Evolutionary conservation across 1,284 basidiomycete genomes (phyloP), one percentile per base, ranked within the genome.

Genomic region (Puccinia novopanici): DNA sequence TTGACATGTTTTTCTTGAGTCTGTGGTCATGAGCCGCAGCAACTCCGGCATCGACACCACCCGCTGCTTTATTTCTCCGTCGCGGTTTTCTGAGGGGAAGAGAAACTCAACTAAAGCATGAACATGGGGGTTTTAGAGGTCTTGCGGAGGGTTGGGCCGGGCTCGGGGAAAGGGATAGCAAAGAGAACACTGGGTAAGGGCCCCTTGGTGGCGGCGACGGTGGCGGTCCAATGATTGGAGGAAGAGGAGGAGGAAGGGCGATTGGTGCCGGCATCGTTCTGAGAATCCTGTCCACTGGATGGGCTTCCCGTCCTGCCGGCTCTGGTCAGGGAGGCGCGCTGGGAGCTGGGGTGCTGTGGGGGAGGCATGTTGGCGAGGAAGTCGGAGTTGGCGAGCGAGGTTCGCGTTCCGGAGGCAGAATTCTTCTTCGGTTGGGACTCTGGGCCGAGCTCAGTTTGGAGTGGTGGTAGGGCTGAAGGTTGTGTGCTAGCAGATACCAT

Each of bases 121-220:
- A 72, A 63, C 45, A 55, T 48, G 27, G 77, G 77, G 9, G 77
- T 80, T 50, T 80, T 80, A 27, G 57, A 61, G 48, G 68, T 73
- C 55, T 72, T 71, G 19, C 67, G 77, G 17, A 63, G 65, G 45
- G 30, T 40, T 22, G 67, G 67, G 0, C 57, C 70, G 2, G 77
- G 77, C 24, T 80, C 77, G 12, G 77, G 77, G 55, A n/a, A 80
- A 80, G 8, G 77, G 77, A 27, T 73, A 73, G 15, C 70, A n/a
- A 68, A 63, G 73, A 80, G 34, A 80, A 30, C 19, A 80, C 67
- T 8, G 77, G 70, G 52, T 73, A 73, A 12, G 73, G 73, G 9
- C 73, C 73, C 50, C 63, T 75, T 12, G n/a, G 73, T 75, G n/a
- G 73, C 73, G 9, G 73, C 73, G 8, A 75, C 73, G 71, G 54